Evolutionary conservation across 1,139 yeast species (phyloP).

Genomic region (Candida buenavistaensis): DNA sequence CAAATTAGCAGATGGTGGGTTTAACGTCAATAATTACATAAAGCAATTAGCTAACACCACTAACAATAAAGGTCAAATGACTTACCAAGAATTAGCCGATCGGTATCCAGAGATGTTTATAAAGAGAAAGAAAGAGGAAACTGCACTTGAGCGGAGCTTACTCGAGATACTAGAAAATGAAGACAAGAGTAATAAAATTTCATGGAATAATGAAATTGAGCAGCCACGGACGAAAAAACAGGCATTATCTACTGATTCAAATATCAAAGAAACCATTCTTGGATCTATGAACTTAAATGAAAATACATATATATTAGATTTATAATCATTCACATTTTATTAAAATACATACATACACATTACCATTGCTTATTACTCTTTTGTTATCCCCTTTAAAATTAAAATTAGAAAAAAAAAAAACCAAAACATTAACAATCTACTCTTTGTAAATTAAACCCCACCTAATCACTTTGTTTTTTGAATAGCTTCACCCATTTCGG

Average conservation of each 20-base stretch:
- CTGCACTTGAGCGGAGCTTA: constrained; percentile 7
- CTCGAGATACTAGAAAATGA: constrained; percentile 10
- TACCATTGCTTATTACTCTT: too few species aligned
- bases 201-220: constrained; percentile 10
- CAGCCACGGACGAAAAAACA: constrained; percentile 2
- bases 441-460: too few species aligned
- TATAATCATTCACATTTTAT: not conserved
- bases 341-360: too few species aligned
- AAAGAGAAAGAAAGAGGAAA: not conserved
- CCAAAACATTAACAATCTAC: too few species aligned
- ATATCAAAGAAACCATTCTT: not conserved
- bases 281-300: constrained; percentile 1
- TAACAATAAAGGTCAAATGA: constrained; percentile 5
- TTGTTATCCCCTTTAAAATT: too few species aligned
- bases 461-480: constrained; percentile 25
- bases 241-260: not conserved
- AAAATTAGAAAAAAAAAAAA: too few species aligned
- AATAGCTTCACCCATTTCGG: constrained; percentile 47
- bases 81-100: constrained; percentile 6
- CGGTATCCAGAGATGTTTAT: constrained; percentile 4
- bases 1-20: constrained; percentile 11
- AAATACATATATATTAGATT: constrained; percentile 3
- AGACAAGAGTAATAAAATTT: constrained; percentile 6
- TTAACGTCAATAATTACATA: constrained; percentile 20
- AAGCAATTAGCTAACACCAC: constrained; percentile 8